Conservation (phyloP, 495 filamentous ascomycete species). For the Penicillium daleae region DNA sequence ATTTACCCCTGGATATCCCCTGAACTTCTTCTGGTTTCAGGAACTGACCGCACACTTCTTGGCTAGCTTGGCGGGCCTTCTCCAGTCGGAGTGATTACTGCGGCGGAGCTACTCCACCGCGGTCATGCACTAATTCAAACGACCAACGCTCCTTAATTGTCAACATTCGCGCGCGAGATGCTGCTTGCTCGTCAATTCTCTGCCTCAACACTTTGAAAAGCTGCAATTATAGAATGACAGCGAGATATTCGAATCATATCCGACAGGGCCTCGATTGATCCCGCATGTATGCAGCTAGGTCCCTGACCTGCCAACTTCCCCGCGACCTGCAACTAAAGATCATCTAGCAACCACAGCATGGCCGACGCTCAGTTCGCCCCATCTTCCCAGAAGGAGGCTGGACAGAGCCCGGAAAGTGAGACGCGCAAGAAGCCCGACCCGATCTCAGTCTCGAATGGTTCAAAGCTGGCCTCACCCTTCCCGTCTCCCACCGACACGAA, state of each 20-base stretch:
- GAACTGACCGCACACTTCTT: conserved; percentile 27
- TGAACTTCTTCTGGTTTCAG: conserved; percentile 13
- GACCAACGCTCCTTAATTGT: conserved; percentile 35
- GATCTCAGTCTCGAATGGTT: conserved; percentile 23
- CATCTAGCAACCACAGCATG: conserved; percentile 30
- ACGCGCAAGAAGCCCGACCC: conserved; percentile 32
- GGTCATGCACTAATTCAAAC: conserved; percentile 29
- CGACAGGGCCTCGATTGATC: conserved; percentile 24
- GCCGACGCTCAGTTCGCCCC: conserved; percentile 28
- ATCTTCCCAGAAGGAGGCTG: conserved; percentile 29
- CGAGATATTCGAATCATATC: conserved; percentile 5
- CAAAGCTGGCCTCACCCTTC: conserved; percentile 38
- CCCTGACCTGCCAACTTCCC: conserved; percentile 8
- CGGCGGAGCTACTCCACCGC: conserved; percentile 38
- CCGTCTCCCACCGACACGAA: conserved; percentile 41
- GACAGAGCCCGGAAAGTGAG: conserved; percentile 22
- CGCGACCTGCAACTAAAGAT: conserved; percentile 28
- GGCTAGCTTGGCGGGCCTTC: conserved; percentile 34
- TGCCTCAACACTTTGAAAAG: not conserved
- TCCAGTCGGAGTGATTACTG: conserved; percentile 31
- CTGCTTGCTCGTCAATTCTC: conserved; percentile 4
- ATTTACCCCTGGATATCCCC: conserved; percentile 8
- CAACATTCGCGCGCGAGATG: conserved; percentile 23
- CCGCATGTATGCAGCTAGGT: conserved; percentile 23
- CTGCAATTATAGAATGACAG: conserved; percentile 20